Evolutionary conservation across 2,329 filamentous ascomycete species (phyloP).

Genomic region (Hymenoscyphus fructigenus): DNA sequence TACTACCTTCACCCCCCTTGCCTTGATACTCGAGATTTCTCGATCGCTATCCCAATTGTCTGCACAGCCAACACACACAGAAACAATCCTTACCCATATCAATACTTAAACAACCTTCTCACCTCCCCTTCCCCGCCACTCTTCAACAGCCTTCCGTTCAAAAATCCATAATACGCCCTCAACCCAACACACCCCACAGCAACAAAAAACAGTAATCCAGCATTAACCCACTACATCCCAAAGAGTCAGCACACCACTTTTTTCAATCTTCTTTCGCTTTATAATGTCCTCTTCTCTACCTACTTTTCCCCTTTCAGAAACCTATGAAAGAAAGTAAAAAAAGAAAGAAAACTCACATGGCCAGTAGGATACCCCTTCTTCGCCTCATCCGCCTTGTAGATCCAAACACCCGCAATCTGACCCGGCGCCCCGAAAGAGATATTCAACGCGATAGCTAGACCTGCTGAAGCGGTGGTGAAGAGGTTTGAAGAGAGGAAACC

Average conservation of each 20-base stretch:
- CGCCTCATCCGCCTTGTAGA: constrained; percentile 65
- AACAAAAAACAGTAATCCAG: constrained; percentile 58
- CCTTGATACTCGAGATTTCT: neutral
- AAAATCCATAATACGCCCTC: constrained; percentile 54
- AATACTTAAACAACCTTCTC: constrained; percentile 25
- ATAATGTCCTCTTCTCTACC: too few relatives aligned
- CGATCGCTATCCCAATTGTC: neutral
- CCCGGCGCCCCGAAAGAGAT: constrained; percentile 67
- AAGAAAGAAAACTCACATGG: constrained; percentile 42
- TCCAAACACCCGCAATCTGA: constrained; percentile 73
- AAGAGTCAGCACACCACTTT: neutral
- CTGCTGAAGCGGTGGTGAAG: constrained; percentile 62
- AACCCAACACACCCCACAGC: constrained; percentile 53
- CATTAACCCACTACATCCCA: constrained; percentile 53
- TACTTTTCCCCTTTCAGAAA: too few relatives aligned
- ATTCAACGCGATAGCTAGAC: constrained; percentile 69
- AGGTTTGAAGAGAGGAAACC: constrained; percentile 50
- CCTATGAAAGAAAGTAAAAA: too few relatives aligned
- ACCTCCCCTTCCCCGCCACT: constrained; percentile 4
- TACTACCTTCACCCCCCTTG: too few relatives aligned
- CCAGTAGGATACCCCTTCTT: constrained; percentile 65
- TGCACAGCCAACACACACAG: neutral
- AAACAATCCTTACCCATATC: neutral
- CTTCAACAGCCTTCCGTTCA: constrained; percentile 38
- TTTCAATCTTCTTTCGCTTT: too few relatives aligned